phyloP scores from a whole-genome alignment of 1,139 yeast genomes.

The Nakaseomyces sp. region DNA sequence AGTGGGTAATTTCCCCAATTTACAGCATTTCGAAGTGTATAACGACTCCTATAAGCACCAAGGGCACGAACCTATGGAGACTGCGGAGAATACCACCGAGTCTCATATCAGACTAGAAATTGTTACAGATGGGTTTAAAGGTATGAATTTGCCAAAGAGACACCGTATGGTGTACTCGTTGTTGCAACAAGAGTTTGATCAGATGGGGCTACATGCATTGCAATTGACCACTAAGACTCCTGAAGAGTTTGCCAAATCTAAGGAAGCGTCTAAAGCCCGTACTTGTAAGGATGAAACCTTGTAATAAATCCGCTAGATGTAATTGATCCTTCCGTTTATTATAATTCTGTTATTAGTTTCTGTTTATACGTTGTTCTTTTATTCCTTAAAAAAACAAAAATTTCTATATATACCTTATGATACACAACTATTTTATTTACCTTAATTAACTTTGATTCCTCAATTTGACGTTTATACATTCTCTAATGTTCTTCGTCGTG shows the following conservation, averaged over 20 bases:
- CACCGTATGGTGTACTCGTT: slow-evolving; percentile 68
- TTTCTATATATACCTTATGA: slow-evolving; percentile 4
- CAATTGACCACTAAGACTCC: slow-evolving; percentile 79
- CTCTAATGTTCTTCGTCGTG: slow-evolving; percentile 32
- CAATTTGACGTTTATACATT: slow-evolving; percentile 3
- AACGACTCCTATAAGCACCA: slow-evolving; percentile 88
- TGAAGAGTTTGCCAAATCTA: slow-evolving; percentile 39
- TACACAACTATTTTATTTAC: background rate
- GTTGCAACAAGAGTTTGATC: slow-evolving; percentile 58
- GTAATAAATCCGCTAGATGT: background rate
- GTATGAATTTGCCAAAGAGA: slow-evolving; percentile 61
- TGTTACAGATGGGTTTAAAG: slow-evolving; percentile 61
- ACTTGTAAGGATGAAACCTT: background rate
- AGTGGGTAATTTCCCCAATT: slow-evolving; percentile 37
- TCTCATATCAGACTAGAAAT: slow-evolving; percentile 74
- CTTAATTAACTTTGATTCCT: too few relatives aligned
- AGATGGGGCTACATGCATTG: slow-evolving; percentile 77
- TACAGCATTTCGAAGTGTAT: slow-evolving; percentile 45
- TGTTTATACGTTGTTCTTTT: background rate
- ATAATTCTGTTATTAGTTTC: background rate
- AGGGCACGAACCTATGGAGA: slow-evolving; percentile 77
- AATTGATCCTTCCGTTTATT: background rate
- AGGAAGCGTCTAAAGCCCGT: slow-evolving; percentile 12
- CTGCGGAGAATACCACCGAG: slow-evolving; percentile 65
- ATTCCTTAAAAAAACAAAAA: too few relatives aligned